Conservation (phyloP, 208 protist species). For the Perkinsela sp. region DNA sequence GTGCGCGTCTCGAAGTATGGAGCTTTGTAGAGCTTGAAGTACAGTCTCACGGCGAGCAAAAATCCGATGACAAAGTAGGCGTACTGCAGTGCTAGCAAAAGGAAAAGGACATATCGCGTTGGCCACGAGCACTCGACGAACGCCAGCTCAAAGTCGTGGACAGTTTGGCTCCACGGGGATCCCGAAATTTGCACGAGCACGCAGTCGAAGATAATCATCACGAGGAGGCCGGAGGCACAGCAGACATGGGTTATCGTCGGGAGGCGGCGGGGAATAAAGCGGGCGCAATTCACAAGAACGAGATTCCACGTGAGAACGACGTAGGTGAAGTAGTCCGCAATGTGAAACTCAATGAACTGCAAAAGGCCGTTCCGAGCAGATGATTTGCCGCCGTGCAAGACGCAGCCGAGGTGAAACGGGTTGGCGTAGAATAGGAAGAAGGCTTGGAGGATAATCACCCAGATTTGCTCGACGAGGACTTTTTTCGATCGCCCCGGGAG, state of each 20-base stretch:
- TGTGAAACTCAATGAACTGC: slow-evolving; percentile 30
- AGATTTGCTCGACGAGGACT: neutral
- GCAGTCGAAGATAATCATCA: neutral
- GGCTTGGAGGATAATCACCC: neutral
- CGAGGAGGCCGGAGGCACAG: neutral
- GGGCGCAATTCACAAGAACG: slow-evolving; percentile 40
- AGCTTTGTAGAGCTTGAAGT: slow-evolving; percentile 17
- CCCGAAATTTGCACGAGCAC: neutral
- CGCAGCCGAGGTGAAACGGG: neutral
- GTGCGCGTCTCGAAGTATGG: slow-evolving; percentile 35
- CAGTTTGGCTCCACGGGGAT: neutral
- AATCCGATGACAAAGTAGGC: slow-evolving; percentile 16
- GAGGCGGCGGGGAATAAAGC: slow-evolving; percentile 12
- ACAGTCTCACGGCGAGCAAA: slow-evolving; percentile 13
- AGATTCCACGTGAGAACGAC: slow-evolving; percentile 21
- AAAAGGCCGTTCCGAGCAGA: slow-evolving; percentile 7
- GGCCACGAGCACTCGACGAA: slow-evolving; percentile 9
- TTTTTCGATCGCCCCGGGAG: neutral
- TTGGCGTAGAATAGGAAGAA: neutral
- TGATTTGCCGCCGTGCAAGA: neutral
- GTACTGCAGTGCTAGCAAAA: slow-evolving; percentile 8
- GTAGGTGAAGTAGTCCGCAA: slow-evolving; percentile 28
- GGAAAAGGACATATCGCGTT: slow-evolving; percentile 6
- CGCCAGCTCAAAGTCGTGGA: slow-evolving; percentile 5
- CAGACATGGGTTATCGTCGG: neutral